A percentile compares a stretch with the other conserved stretches of the same genome.
These are phyloP conservation scores for Paramarasmius palmivorus DNA, from an alignment of 1,284 basidiomycete genomes.

Conservation along the genomic window DNA sequence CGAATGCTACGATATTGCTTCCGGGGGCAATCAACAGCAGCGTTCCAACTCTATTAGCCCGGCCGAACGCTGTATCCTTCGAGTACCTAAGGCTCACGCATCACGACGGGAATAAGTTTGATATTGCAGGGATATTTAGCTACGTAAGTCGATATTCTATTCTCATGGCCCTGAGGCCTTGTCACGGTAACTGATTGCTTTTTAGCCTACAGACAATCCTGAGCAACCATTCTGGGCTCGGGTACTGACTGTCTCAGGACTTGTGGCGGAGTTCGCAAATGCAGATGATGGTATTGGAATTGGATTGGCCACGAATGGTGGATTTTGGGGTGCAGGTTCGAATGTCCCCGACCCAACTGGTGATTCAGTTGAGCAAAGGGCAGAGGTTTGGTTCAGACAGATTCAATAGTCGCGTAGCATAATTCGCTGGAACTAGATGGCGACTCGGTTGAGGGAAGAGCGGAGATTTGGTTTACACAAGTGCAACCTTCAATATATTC, in stretches of 20 bases:
- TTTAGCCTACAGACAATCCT: conserved; percentile 1
- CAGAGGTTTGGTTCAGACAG: conserved; percentile 10
- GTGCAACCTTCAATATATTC: neutral
- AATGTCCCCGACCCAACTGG: conserved; percentile 1
- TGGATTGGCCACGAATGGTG: neutral
- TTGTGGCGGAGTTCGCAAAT: conserved; percentile 15
- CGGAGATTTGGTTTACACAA: conserved; percentile 9
- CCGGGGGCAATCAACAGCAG: conserved; percentile 22
- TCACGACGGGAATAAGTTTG: conserved; percentile 35
- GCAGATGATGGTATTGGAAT: neutral
- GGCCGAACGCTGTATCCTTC: conserved; percentile 30
- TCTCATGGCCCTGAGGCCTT: neutral
- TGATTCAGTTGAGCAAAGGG: conserved; percentile 2
- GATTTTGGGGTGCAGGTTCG: conserved; percentile 9
- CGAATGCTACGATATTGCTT: conserved; percentile 20
- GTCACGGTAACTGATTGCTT: neutral
- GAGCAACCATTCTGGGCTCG: conserved; percentile 9
- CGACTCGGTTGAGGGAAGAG: conserved; percentile 2
- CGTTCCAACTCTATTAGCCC: conserved; percentile 27
- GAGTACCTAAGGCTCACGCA: conserved; percentile 34
- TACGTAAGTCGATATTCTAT: conserved; percentile 14
- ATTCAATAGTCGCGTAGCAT: neutral
- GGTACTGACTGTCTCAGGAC: neutral
- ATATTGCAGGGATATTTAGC: conserved; percentile 27
- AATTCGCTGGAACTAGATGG: neutral